Conservation (phyloP, 2,329 filamentous ascomycete genomes). For the Fusarium marasasianum region DNA sequence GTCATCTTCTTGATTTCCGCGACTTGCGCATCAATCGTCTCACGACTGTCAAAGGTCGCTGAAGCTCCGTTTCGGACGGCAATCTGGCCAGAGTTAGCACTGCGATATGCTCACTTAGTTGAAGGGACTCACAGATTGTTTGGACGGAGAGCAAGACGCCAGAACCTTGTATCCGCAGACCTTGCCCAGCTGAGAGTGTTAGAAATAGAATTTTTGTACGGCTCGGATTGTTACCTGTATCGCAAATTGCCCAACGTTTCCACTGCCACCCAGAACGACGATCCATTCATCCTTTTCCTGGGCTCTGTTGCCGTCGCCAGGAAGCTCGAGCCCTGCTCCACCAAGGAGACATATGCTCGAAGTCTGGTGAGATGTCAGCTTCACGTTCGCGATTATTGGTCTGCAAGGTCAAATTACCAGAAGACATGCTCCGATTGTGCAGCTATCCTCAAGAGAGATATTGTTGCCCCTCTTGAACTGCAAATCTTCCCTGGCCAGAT, state of each 20-base stretch:
- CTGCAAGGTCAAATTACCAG: slow-evolving; percentile 36
- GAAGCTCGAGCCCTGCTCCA: slow-evolving; percentile 40
- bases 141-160: slow-evolving; percentile 48
- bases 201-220: background rate
- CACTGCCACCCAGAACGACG: slow-evolving; percentile 48
- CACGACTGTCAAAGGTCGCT: slow-evolving; percentile 47
- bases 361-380: slow-evolving; percentile 34
- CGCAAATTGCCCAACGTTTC: slow-evolving; percentile 48
- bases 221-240: slow-evolving; percentile 38
- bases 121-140: slow-evolving; percentile 30
- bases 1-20: slow-evolving; percentile 46
- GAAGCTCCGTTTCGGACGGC: slow-evolving; percentile 44
- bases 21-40: slow-evolving; percentile 44
- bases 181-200: slow-evolving; percentile 43
- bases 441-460: slow-evolving; percentile 44
- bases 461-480: slow-evolving; percentile 44
- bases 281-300: slow-evolving; percentile 48
- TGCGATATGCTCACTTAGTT: background rate
- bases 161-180: slow-evolving; percentile 50
- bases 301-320: slow-evolving; percentile 16
- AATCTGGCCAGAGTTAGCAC: slow-evolving; percentile 24
- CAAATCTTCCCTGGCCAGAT: slow-evolving; percentile 49
- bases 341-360: slow-evolving; percentile 46
- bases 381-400: background rate
- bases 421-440: slow-evolving; percentile 49